Percentiles rank a stretch among this genome's conserved stretches.
Evolutionary conservation across 2,329 filamentous ascomycete species (phyloP).

Genomic region (Ascochyta pisi): DNA sequence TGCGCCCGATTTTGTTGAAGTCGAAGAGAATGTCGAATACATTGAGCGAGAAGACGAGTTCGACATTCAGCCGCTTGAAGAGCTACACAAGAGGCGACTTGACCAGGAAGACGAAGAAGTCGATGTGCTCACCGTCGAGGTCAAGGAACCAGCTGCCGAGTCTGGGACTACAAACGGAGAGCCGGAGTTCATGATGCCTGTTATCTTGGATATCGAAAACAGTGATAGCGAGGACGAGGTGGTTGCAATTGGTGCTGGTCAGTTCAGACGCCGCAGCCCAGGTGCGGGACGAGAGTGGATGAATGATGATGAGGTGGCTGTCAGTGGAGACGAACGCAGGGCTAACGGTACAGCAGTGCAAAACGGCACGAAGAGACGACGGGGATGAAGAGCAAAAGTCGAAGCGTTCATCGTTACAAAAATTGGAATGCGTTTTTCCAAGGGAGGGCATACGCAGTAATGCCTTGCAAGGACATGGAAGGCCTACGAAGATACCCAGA

Average conservation of each 20-base stretch:
- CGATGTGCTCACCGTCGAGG: slow-evolving; percentile 81
- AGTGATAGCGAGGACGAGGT: slow-evolving; percentile 95
- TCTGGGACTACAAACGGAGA: slow-evolving; percentile 52
- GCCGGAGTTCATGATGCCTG: slow-evolving; percentile 83
- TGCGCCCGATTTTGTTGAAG: slow-evolving; percentile 94
- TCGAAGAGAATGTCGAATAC: slow-evolving; percentile 98
- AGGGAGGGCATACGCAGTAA: neutral
- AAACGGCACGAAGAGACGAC: slow-evolving; percentile 47
- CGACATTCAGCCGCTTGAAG: slow-evolving; percentile 93
- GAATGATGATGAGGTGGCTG: slow-evolving; percentile 59
- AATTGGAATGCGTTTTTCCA: too few relatives aligned
- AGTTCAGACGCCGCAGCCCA: slow-evolving; percentile 85
- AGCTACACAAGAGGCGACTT: slow-evolving; percentile 87
- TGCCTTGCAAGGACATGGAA: neutral
- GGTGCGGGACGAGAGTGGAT: slow-evolving; percentile 74
- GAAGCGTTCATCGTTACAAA: neutral
- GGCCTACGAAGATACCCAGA: too few relatives aligned
- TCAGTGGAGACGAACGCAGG: slow-evolving; percentile 47
- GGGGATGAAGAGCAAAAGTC: slow-evolving; percentile 19
- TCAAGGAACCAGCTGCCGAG: slow-evolving; percentile 60
- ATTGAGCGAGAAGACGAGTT: slow-evolving; percentile 96
- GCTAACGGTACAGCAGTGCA: slow-evolving; percentile 39
- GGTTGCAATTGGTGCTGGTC: slow-evolving; percentile 72
- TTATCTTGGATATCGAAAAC: slow-evolving; percentile 89
- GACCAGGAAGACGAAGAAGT: slow-evolving; percentile 94